A percentile compares a stretch with the other conserved stretches of the same genome.
These are phyloP conservation scores for Paramecium octaurelia DNA, from an alignment of 73 alveolate genomes.

Conservation along the genomic window DNA sequence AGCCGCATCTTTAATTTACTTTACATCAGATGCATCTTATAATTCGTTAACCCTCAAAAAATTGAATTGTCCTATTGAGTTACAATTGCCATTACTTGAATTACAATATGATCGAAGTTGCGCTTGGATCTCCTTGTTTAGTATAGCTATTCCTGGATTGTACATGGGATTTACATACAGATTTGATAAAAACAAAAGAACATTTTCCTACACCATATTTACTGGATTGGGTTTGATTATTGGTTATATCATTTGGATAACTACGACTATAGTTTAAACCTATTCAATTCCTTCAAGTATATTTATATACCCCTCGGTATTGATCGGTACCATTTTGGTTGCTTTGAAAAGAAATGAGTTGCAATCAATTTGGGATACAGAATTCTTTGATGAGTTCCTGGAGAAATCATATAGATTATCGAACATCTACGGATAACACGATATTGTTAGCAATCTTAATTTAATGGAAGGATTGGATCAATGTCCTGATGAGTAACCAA, in stretches of 20 bases:
- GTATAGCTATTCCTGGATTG: conserved; percentile 24
- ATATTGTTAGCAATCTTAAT: not conserved
- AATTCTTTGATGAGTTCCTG: conserved; percentile 10
- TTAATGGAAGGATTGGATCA: not conserved
- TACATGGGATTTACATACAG: not conserved
- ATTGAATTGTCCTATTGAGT: conserved; percentile 32
- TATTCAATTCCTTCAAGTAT: not conserved
- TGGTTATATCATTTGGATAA: not conserved
- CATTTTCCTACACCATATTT: not conserved
- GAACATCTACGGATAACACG: not conserved
- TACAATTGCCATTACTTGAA: not conserved
- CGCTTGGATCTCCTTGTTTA: conserved; percentile 36
- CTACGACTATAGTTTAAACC: not conserved
- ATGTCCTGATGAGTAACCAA: not conserved
- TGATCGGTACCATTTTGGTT: not conserved
- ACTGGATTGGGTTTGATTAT: not conserved
- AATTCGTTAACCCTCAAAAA: not conserved
- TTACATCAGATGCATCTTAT: not conserved
- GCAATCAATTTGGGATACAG: not conserved
- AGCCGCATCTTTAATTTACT: not conserved
- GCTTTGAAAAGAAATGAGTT: conserved; percentile 14
- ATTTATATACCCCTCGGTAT: not conserved
- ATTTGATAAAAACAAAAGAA: conserved; percentile 7
- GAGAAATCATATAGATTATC: conserved; percentile 19
- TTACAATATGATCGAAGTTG: conserved; percentile 30